Evolutionary conservation across 2,329 filamentous ascomycete genomes (phyloP), one percentile per base, ranked within the genome.

Genomic region (Emydomyces testavorans): DNA sequence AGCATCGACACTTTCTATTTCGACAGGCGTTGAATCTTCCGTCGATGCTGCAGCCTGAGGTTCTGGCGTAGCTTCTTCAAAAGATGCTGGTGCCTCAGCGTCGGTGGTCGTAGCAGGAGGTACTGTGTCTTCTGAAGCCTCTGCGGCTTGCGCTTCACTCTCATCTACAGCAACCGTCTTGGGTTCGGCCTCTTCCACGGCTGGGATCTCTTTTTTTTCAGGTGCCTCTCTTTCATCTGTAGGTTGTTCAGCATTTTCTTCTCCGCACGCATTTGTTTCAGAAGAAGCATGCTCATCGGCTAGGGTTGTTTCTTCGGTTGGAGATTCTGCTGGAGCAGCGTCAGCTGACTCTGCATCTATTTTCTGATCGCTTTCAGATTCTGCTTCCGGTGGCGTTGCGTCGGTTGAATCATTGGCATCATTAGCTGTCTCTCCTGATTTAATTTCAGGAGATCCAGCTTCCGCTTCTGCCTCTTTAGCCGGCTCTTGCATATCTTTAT

Each of bases 301-400:
- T 6, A 45, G 11, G 11, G 46, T 35, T 2, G 28, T 8, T 28
- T 49, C 46, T 7, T 38, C 36, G 8, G 28, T 29, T 16, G 34
- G 15, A 23, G 36, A 4, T 10, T 35, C 36, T 23, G 31, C 18
- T n/a, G 48, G 28, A 16, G 32, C 31, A 6, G 2, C 13, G 2
- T 45, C 41, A 11, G 41, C 6, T 8, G 34, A 15, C 31, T 53
- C 49, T 20, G 54, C 54, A 45, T 37, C 52, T 24, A 58, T 55
- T 42, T 58, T 57, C 24, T 62, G 56, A n/a, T 24, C 38, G 6
- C 4, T 3, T 20, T 35, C 29, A 1, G 28, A 7, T 16, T 35
- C 29, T 18, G 13, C 31, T 10, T 21, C 46, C 4, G 24, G 24
- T 1, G 31, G n/a, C 4, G 20, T 10, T 7, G 15, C 28, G 7